These are phyloP conservation scores for Wallacemonas collosoma DNA, from an alignment of 208 protist genomes.

Conservation along the genomic window DNA sequence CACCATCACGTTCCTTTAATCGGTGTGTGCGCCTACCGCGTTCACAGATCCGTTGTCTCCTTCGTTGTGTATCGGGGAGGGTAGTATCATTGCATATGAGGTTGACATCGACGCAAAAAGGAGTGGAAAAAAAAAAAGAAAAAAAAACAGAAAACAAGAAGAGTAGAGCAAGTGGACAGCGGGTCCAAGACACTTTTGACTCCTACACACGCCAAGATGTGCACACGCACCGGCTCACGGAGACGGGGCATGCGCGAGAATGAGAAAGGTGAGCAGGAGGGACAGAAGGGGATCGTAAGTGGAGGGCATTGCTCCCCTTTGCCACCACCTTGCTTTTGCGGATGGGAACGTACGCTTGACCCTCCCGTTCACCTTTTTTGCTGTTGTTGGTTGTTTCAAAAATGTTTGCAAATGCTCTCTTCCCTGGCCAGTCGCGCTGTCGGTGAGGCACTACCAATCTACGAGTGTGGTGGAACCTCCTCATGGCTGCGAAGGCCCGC, in stretches of 20 bases:
- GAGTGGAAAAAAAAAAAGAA: slow-evolving; percentile 14
- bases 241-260: neutral
- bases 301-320: too few species aligned
- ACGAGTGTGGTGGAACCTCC: neutral
- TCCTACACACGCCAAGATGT: too few species aligned
- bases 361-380: neutral
- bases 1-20: too few species aligned
- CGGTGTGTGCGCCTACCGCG: too few species aligned
- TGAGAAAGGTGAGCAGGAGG: neutral
- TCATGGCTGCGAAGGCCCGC: slow-evolving; percentile 3
- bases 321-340: too few species aligned
- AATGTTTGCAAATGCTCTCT: neutral
- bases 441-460: neutral
- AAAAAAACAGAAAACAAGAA: slow-evolving; percentile 19
- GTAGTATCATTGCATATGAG: too few species aligned
- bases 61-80: too few species aligned
- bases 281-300: neutral
- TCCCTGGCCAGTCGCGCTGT: neutral
- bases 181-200: too few species aligned
- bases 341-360: too few species aligned
- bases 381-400: neutral
- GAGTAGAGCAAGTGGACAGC: neutral
- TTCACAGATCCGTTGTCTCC: too few species aligned
- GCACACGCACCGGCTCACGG: too few species aligned
- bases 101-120: too few species aligned